Evolutionary conservation across 192 early-diverging fungal genomes (phyloP), one percentile per base, ranked within the genome.

Genomic region (Spinellus fusiger): DNA sequence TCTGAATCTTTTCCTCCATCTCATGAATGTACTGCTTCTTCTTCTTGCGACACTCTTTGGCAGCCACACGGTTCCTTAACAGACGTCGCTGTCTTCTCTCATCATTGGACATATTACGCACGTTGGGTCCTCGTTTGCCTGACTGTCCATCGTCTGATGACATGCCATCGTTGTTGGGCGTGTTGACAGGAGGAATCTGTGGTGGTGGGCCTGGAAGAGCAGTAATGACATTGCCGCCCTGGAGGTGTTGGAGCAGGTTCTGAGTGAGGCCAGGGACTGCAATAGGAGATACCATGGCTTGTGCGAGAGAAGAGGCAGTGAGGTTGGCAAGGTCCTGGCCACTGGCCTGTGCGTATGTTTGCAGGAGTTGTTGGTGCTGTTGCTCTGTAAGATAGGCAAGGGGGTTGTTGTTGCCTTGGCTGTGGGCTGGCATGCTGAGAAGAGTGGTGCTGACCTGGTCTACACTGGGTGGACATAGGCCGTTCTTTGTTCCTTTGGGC

Each of bases 21-120:
- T 86, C 86, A 12, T 68, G 66, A 28, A 92, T 83, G 61, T 84
- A 90, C 16, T 73, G 73, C 66, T 92, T 92, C 71, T 90, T 90
- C 69, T 92, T 92, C 55, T 86, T 86, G 5, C 90, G 86, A 56
- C 88, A 92, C 62, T 90, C 90, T 69, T 90, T 90, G 55, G 90
- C 90, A 0, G 90, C 90, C 28, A 90, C 70, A 12, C 90, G 74
- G 70, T 92, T 92, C 56, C 87, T 80, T 63, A 83, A 76, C 65
- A 92, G 66, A 2, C 90, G 75, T 26, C 88, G 82, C 54, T 86
- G 84, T 56, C 88, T 76, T 33, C 84, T 78, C 59, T 92, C 88
- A 26, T 90, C 88, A 15, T 81, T 72, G 1, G 88, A 84, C 51
- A 78, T 34, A 56, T 79, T 68, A 7, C 77, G 69, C 28, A 66